Conservation (phyloP, 139 green algal genomes). For the Tetratostichococcus sp. region DNA sequence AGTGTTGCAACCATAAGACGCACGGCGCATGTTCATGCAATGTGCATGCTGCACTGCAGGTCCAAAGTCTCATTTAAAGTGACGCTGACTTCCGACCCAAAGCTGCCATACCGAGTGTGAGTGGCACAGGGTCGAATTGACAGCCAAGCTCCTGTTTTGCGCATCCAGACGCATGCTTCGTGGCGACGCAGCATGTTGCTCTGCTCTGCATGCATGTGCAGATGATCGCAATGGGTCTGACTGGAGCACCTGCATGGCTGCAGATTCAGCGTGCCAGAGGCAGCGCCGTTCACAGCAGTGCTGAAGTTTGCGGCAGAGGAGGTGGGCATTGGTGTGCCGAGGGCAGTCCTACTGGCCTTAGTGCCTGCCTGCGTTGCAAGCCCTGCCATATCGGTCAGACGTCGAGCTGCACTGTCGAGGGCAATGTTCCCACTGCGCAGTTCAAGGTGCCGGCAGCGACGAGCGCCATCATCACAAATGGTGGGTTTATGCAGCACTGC, state of each 20-base stretch:
- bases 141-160: not conserved
- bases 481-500: too few species aligned
- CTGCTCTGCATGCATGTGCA: too few species aligned
- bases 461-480: conserved; percentile 96
- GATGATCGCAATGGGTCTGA: too few species aligned
- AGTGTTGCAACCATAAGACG: too few species aligned
- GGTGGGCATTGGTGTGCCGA: conserved; percentile 55
- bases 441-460: conserved; percentile 89
- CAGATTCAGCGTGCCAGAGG: conserved; percentile 92
- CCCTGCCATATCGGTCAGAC: too few species aligned
- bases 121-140: not conserved
- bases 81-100: conserved; percentile 93
- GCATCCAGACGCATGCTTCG: not conserved
- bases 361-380: too few species aligned
- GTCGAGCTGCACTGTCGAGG: too few species aligned
- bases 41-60: conserved; percentile 17
- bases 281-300: conserved; percentile 95
- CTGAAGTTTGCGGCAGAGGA: conserved; percentile 96
- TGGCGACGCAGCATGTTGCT: not conserved
- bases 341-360: too few species aligned
- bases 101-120: conserved; percentile 90
- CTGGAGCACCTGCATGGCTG: not conserved
- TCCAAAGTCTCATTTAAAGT: conserved; percentile 96
- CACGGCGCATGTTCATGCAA: too few species aligned
- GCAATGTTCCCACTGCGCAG: conserved; percentile 36